Conservation (phyloP, 345 rosid genomes). For the Citrus medica region DNA sequence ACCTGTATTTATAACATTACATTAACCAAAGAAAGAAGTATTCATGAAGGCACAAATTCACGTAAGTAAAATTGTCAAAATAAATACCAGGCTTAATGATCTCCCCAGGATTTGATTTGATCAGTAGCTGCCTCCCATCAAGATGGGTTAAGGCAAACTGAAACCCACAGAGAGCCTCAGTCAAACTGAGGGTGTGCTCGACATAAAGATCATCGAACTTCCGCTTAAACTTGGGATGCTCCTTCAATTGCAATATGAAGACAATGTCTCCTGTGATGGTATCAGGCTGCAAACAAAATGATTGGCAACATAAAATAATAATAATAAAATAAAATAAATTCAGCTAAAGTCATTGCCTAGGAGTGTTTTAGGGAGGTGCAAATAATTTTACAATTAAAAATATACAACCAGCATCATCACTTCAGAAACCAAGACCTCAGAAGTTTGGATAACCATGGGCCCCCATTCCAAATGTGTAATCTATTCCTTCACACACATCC, state of each 20-base stretch:
- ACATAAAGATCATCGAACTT: constrained; percentile 42
- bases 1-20: constrained; percentile 20
- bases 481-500: neutral
- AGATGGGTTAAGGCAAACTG: constrained; percentile 57
- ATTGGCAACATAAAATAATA: neutral
- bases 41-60: neutral
- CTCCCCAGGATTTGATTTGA: constrained; percentile 63
- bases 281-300: constrained; percentile 34
- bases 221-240: constrained; percentile 52
- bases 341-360: neutral
- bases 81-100: constrained; percentile 54
- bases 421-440: neutral
- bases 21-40: neutral
- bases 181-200: constrained; percentile 43
- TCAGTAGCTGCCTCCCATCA: constrained; percentile 63
- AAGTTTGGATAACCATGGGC: neutral
- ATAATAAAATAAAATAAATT: too few relatives aligned
- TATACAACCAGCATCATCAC: neutral
- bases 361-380: neutral
- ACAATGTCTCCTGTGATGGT: constrained; percentile 46
- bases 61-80: neutral
- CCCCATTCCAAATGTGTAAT: neutral
- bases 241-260: constrained; percentile 47
- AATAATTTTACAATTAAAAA: neutral
- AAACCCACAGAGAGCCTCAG: constrained; percentile 70